Evolutionary conservation across 164 flowering plant species (phyloP), one percentile per base, ranked within the genome.

Genomic region (Piper longum): DNA sequence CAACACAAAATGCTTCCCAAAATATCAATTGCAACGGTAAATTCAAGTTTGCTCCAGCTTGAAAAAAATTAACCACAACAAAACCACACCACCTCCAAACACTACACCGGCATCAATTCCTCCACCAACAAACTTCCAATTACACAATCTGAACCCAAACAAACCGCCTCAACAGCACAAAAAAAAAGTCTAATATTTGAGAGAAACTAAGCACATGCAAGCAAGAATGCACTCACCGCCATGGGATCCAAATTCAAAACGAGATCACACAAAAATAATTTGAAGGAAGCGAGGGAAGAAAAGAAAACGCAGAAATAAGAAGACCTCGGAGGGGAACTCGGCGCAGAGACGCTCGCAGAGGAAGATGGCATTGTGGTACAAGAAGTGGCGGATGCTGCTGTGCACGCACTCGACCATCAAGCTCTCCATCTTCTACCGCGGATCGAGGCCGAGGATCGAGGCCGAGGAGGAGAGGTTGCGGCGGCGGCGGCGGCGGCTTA

Each of bases 341-440:
- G 99, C 88, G 67, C 96, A 91, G 71, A 95, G 97, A 39, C 99
- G 96, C 56, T 95, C 95, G 74, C 99, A 87, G 60, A 91, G 67
- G 76, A 95, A 95, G 71, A 91, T 86, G 77, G 99, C 93, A 71
- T 95, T 95, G 2, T 78, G 79, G 70, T 78, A 69, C 86, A 91
- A 76, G 73, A 90, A 84, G 54, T 81, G 83, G 11, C 85, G 86
- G 54, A 91, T 80, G 75, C 88, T 91, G 71, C 73, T 81, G 61
- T 85, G 86, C 1, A 95, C 90, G 66, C 88, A 83, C 45, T 89
- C 91, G 40, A 71, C 62, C 39, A 95, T 81, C 71, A 95, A 74
- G 60, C 79, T 72, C 77, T 95, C 99, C 99, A 95, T 93, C 72
- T 0, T 51, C 14, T 6, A 19, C 36, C 39, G 18, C 52, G 6